Conservation (phyloP, 2,329 filamentous ascomycete genomes). For the Lizonia empirigonia region DNA sequence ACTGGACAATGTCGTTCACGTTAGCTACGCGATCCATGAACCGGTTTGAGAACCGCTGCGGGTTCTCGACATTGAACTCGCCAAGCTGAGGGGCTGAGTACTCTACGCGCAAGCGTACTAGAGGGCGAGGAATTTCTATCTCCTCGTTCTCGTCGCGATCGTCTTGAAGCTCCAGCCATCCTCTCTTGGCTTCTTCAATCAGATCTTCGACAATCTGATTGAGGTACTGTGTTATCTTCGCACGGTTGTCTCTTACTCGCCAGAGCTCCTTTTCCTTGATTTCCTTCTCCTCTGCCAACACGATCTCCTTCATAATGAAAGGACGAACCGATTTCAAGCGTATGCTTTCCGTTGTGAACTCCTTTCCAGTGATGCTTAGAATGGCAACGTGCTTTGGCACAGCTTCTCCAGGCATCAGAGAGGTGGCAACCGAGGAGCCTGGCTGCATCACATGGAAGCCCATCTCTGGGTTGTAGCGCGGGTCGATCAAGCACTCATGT, state of each 20-base stretch:
- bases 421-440: slow-evolving; percentile 94
- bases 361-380: slow-evolving; percentile 78
- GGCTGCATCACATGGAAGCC: slow-evolving; percentile 97
- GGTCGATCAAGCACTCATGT: slow-evolving; percentile 92
- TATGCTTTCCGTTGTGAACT: slow-evolving; percentile 80
- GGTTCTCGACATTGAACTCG: slow-evolving; percentile 89
- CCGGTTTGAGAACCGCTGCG: slow-evolving; percentile 91
- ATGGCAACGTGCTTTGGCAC: slow-evolving; percentile 90
- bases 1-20: slow-evolving; percentile 89
- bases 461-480: slow-evolving; percentile 79
- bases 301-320: slow-evolving; percentile 84
- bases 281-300: slow-evolving; percentile 73
- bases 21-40: slow-evolving; percentile 93
- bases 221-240: slow-evolving; percentile 77
- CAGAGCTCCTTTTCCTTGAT: slow-evolving; percentile 79
- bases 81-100: slow-evolving; percentile 84
- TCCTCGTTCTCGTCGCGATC: slow-evolving; percentile 59
- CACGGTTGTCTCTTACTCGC: slow-evolving; percentile 80
- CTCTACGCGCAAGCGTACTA: slow-evolving; percentile 90
- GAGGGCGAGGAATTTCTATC: slow-evolving; percentile 72
- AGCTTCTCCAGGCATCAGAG: slow-evolving; percentile 85
- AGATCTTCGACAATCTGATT: slow-evolving; percentile 81
- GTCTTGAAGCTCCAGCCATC: slow-evolving; percentile 78
- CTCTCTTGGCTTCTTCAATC: slow-evolving; percentile 80
- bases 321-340: slow-evolving; percentile 87